Conservation (phyloP, 1,284 basidiomycete genomes). For the Xerocomus cyaneibrunnescens region DNA sequence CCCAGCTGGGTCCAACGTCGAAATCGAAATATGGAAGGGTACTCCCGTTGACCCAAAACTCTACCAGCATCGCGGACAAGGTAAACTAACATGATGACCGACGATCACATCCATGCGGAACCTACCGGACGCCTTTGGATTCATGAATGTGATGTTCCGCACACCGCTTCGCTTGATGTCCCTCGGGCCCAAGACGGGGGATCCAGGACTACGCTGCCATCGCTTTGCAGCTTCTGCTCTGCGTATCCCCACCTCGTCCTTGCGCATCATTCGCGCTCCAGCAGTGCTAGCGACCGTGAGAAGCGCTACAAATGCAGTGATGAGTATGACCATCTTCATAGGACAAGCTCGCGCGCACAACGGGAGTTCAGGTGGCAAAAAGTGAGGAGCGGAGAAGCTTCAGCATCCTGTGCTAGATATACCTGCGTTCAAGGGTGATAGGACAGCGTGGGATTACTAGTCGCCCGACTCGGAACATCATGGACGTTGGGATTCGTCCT, state of each 20-base stretch:
- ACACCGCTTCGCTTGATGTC: slow-evolving; percentile 23
- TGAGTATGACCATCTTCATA: slow-evolving; percentile 15
- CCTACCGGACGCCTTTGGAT: slow-evolving; percentile 63
- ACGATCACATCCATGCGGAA: neutral
- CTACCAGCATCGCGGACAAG: slow-evolving; percentile 34
- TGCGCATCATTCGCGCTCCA: slow-evolving; percentile 24
- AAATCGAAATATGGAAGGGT: slow-evolving; percentile 68
- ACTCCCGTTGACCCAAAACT: slow-evolving; percentile 70
- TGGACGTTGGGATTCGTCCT: neutral
- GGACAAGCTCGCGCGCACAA: neutral
- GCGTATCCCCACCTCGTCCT: slow-evolving; percentile 11
- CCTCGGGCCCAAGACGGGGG: slow-evolving; percentile 8
- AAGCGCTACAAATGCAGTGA: slow-evolving; percentile 1
- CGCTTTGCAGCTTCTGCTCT: slow-evolving; percentile 40
- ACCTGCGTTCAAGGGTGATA: neutral
- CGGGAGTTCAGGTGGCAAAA: neutral
- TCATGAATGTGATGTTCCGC: slow-evolving; percentile 70
- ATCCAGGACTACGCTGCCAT: slow-evolving; percentile 32
- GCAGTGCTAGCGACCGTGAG: slow-evolving; percentile 5
- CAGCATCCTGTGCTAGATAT: neutral
- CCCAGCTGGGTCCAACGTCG: slow-evolving; percentile 74
- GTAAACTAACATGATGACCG: neutral
- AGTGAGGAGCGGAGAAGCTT: neutral
- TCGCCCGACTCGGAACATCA: neutral
- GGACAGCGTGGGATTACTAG: neutral